Evolutionary conservation across 768 basidiomycete species (phyloP).

Genomic region (Austroboletus festivus): DNA sequence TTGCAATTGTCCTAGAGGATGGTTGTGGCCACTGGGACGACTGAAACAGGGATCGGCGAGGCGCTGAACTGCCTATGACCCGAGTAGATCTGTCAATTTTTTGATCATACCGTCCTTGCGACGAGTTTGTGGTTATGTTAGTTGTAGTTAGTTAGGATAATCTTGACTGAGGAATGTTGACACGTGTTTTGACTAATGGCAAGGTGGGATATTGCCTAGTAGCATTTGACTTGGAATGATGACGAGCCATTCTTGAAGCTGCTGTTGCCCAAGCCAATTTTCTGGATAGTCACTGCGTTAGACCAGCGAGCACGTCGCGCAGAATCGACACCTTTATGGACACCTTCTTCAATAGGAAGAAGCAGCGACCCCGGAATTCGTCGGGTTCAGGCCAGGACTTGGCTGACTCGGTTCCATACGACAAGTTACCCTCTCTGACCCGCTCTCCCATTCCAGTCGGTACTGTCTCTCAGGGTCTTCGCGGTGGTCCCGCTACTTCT

Average conservation of each 20-base stretch:
- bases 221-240: not conserved
- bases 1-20: slow-evolving; percentile 12
- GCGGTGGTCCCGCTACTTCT: slow-evolving; percentile 32
- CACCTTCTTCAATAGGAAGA: slow-evolving; percentile 64
- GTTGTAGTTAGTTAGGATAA: no score
- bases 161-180: slow-evolving; percentile 18
- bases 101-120: slow-evolving; percentile 25
- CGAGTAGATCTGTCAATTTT: slow-evolving; percentile 30
- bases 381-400: slow-evolving; percentile 62
- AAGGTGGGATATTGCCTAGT: not conserved
- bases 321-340: slow-evolving; percentile 45
- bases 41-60: slow-evolving; percentile 27
- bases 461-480: slow-evolving; percentile 53
- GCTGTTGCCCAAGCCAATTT: slow-evolving; percentile 4
- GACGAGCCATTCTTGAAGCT: not conserved
- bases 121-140: slow-evolving; percentile 16
- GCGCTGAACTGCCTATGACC: slow-evolving; percentile 29
- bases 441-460: slow-evolving; percentile 59
- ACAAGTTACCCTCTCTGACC: slow-evolving; percentile 52
- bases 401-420: slow-evolving; percentile 70
- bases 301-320: slow-evolving; percentile 13
- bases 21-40: slow-evolving; percentile 19
- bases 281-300: slow-evolving; percentile 5
- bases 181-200: slow-evolving; percentile 18
- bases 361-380: slow-evolving; percentile 53